These are phyloP conservation scores for Podaxis sp. DNA, from an alignment of 768 basidiomycete genomes.

Conservation along the genomic window DNA sequence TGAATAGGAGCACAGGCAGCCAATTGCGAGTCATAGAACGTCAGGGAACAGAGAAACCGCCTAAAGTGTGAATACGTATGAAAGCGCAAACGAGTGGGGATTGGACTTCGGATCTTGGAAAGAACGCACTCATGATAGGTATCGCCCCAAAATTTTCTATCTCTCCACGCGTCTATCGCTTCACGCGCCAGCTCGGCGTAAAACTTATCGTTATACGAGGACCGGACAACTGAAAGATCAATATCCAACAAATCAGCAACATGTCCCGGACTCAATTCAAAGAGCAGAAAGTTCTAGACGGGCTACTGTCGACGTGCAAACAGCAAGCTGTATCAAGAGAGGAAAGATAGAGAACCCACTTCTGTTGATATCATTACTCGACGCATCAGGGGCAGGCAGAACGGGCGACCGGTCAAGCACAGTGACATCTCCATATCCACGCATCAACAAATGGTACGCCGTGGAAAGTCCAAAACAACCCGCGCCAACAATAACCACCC, in stretches of 20 bases:
- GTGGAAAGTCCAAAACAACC: constrained; percentile 89
- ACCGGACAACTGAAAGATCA: constrained; percentile 61
- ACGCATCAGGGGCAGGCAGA: constrained; percentile 82
- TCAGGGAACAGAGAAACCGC: constrained; percentile 3
- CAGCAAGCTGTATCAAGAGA: not conserved
- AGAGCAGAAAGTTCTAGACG: not conserved
- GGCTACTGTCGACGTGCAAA: not conserved
- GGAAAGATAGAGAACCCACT: constrained; percentile 29
- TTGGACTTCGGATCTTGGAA: constrained; percentile 20
- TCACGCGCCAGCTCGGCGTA: constrained; percentile 73
- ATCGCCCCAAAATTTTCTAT: constrained; percentile 61
- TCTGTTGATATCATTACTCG: constrained; percentile 58
- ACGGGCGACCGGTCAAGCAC: constrained; percentile 69
- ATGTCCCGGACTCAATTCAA: not conserved
- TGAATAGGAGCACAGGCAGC: not conserved
- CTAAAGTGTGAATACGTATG: constrained; percentile 7
- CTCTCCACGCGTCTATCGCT: constrained; percentile 76
- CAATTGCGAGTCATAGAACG: not conserved
- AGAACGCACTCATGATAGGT: constrained; percentile 78
- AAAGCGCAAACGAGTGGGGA: not conserved
- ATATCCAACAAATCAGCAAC: not conserved
- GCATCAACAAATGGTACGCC: constrained; percentile 71
- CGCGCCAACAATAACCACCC: constrained; percentile 66
- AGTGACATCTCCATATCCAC: constrained; percentile 70
- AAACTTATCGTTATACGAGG: constrained; percentile 67